Evolutionary conservation across 2,329 filamentous ascomycete genomes (phyloP), one percentile per base, ranked within the genome.

Genomic region (Sarocladium strictum): DNA sequence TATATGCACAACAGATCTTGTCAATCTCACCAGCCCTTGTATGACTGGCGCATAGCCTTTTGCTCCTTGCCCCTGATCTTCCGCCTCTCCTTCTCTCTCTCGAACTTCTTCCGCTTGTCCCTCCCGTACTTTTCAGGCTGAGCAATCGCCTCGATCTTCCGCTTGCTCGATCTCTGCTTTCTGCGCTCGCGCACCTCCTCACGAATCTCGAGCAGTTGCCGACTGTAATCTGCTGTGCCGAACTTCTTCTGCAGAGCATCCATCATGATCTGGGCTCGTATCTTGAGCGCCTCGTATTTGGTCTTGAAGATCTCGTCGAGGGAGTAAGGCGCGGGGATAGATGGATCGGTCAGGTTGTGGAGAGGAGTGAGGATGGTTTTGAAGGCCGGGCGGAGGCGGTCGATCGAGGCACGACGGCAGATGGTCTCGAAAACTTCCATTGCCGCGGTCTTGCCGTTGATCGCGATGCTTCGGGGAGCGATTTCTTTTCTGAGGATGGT

Each of bases 131-230:
- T 86, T 72, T 94, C 93, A 1, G 94, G 94, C 64, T 87, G 83
- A 51, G 81, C 81, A 23, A 99, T 85, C 11, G 89, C 89, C 67
- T 95, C 92, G 59, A 97, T 89, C 71, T 90, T 89, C 64, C 94
- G 82, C 81, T 99, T 99, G 59, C 79, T 83, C 54, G 87, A 83
- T 59, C 95, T 77, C 63, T 85, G 82, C 66, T 90, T 83, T 60
- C 94, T 78, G 63, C 86, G 83, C 59, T 80, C 78, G 64, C 81
- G 82, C n/a, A 94, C 85, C 15, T 78, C 80, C 53, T 87, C 84
- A 57, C 90, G 83, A 6, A 95, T 89, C 38, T 80, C 79, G 37
- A 89, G 70, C 64, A 97, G 76, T 45, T 86, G 79, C 54, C 79
- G 77, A n/a, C 92, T 84, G 71, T 92, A 99, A 58, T 83, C 83